These are phyloP conservation scores for Calonectria pseudoturangicola DNA, from an alignment of 2,329 filamentous ascomycete species.

Conservation along the genomic window DNA sequence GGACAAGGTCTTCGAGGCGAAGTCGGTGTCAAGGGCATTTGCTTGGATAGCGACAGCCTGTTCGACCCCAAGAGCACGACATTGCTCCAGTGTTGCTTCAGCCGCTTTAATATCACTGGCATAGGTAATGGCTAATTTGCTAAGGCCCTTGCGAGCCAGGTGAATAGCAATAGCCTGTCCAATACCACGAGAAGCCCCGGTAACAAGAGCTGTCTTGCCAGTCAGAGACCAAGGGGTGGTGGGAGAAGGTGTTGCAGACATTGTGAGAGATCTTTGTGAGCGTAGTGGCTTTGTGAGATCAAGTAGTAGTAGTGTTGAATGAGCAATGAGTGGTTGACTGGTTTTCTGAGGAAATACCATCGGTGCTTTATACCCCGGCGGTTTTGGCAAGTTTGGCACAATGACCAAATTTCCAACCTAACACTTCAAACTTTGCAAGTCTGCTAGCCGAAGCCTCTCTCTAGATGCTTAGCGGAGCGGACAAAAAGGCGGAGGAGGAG, in stretches of 20 bases:
- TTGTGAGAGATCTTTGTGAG: background rate
- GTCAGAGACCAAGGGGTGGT: slow-evolving; percentile 24
- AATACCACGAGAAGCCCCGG: slow-evolving; percentile 34
- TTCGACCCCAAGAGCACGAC: background rate
- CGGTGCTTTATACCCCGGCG: too few relatives aligned
- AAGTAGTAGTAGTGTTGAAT: too few relatives aligned
- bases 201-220: slow-evolving; percentile 36
- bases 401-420: too few relatives aligned
- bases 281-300: too few relatives aligned
- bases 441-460: too few relatives aligned
- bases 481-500: too few relatives aligned
- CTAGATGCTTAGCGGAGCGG: too few relatives aligned
- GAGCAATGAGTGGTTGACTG: too few relatives aligned
- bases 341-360: too few relatives aligned
- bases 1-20: background rate
- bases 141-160: slow-evolving; percentile 31
- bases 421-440: too few relatives aligned
- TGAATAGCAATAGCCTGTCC: slow-evolving; percentile 34
- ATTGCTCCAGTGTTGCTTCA: background rate
- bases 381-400: too few relatives aligned
- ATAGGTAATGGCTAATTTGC: slow-evolving; percentile 36
- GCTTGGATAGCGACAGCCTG: slow-evolving; percentile 4
- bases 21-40: background rate
- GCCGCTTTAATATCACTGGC: slow-evolving; percentile 2
- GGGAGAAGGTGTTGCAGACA: slow-evolving; percentile 7